Base-by-base conservation (phyloP, 441 rosid genomes). In the Pelargonium myrrhifolium region DNA sequence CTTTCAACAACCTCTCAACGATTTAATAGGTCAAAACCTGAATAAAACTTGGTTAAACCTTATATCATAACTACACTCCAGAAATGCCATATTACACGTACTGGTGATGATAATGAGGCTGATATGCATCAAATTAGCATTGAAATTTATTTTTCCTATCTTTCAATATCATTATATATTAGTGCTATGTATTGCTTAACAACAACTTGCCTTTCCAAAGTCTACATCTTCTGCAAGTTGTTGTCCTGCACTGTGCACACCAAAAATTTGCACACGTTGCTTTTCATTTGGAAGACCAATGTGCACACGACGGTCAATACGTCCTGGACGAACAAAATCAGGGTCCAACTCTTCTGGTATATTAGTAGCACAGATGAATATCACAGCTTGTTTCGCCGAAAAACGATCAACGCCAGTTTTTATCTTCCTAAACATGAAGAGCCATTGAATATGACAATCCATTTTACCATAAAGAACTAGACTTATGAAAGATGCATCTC, bases 321-420 rank as follows among this genome's bases (percentile, higher is more conserved):
- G 93, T 64, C 97, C 97, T 74, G 85, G 65, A 67, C 93, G 89
- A 77, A 93, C 89, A 86, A 93, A 91, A 81, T 93, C 97, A 35
- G 82, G 81, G 86, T 93, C 96, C 79, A 93, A 80, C 75, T 91
- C 99, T 79, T 93, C 96, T 67, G 97, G 97, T 73, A 96, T 88
- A 82, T 91, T 93, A 74, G 99, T 93, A 37, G 99, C 99, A 77
- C 99, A 93, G 62, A 93, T 87, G 86, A 93, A 93, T 83, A 93
- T 93, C 78, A 93, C 97, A 79, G 99, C 96, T 84, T 93, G 99
- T 74, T 88, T 82, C 65, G 88, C 85, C 15, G 99, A 90, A 86
- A 88, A 93, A 60, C 95, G 90, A 79, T 93, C 96, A 4, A 87
- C 77, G 6, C 98, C 99, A n/a, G 87, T 88, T 82, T 82, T 91